These are phyloP conservation scores for Fusarium sp. DNA, from an alignment of 2,329 filamentous ascomycete species.

Conservation along the genomic window DNA sequence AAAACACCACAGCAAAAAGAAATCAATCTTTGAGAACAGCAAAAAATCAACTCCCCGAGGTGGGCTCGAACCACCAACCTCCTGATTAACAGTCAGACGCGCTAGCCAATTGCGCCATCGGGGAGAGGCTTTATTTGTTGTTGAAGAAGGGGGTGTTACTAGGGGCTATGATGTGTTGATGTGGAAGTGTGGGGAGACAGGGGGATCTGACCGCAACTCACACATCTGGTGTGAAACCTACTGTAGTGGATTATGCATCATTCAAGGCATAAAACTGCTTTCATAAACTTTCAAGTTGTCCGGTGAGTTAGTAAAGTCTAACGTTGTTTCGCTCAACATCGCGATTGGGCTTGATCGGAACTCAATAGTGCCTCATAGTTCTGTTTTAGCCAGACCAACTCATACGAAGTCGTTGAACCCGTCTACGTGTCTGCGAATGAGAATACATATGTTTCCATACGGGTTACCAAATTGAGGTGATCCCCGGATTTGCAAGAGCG, in stretches of 20 bases:
- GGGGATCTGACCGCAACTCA: background rate
- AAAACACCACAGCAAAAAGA: background rate
- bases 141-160: background rate
- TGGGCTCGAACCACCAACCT: slow-evolving; percentile 31
- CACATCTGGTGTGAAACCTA: background rate
- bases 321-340: background rate
- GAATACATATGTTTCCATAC: background rate
- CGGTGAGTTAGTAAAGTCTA: background rate
- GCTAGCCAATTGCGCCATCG: slow-evolving; percentile 65
- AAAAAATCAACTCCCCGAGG: slow-evolving; percentile 6
- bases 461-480: background rate
- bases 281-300: background rate
- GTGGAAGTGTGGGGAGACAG: background rate
- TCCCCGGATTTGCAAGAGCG: background rate
- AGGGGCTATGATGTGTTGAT: background rate
- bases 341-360: background rate
- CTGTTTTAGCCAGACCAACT: background rate
- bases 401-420: background rate
- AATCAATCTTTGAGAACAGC: background rate
- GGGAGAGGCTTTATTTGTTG: background rate
- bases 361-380: background rate
- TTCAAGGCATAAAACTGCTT: background rate
- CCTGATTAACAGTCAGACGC: slow-evolving; percentile 67
- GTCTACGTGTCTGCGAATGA: background rate
- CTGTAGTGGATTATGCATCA: background rate